Conservation (phyloP, 306 rosid species). For the Cyclanthera cordifolia region DNA sequence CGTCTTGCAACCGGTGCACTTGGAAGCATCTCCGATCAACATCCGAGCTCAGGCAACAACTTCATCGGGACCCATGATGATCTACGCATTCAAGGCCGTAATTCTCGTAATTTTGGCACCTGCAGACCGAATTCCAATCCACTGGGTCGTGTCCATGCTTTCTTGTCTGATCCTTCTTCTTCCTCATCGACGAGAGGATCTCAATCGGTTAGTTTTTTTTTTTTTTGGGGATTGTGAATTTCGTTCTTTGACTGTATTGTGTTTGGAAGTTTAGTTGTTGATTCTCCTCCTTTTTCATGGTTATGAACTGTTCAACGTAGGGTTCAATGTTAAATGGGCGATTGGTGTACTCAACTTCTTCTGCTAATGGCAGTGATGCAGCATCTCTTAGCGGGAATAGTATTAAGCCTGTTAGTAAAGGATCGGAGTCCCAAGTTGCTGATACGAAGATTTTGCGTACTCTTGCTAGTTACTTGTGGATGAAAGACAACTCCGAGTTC, state of each 20-base stretch:
- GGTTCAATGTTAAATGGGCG: conserved; percentile 20
- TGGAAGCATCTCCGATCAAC: conserved; percentile 3
- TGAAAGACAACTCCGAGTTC: conserved; percentile 70
- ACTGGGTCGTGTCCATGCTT: conserved; percentile 18
- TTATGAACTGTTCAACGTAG: conserved; percentile 3
- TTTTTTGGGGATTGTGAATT: neutral
- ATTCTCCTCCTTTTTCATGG: neutral
- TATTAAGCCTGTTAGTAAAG: conserved; percentile 15
- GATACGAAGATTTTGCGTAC: conserved; percentile 54
- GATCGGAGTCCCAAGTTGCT: conserved; percentile 25
- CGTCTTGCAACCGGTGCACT: neutral
- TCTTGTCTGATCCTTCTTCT: conserved; percentile 24
- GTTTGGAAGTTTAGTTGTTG: neutral
- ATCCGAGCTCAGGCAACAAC: conserved; percentile 8
- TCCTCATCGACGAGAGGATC: conserved; percentile 13
- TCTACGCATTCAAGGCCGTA: neutral
- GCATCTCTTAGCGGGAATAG: conserved; percentile 16
- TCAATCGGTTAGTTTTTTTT: conserved; percentile 18
- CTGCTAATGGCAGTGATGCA: conserved; percentile 12
- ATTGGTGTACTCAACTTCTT: conserved; percentile 25
- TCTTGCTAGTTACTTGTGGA: conserved; percentile 88
- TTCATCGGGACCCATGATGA: conserved; percentile 19
- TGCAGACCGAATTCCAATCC: conserved; percentile 11
- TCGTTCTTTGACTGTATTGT: neutral
- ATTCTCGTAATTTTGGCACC: neutral